Evolutionary conservation across 2,329 filamentous ascomycete genomes (phyloP).

Genomic region (Apiospora koreana): DNA sequence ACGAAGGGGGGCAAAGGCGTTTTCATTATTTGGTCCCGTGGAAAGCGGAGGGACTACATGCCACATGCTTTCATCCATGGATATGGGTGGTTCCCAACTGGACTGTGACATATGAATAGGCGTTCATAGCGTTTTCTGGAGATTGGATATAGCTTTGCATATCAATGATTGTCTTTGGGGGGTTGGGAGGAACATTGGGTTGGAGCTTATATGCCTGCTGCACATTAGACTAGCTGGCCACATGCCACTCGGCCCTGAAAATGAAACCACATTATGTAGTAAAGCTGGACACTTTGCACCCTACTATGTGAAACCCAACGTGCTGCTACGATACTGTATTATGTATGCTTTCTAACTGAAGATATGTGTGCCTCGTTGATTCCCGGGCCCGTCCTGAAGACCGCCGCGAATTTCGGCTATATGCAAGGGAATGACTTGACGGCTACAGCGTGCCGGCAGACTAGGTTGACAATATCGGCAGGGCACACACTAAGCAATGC

Average conservation of each 20-base stretch:
- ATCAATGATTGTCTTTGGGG: not conserved
- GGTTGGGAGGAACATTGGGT: not conserved
- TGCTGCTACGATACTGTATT: not conserved
- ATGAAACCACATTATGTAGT: slow-evolving; percentile 1
- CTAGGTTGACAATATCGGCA: not conserved
- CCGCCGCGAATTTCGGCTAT: not conserved
- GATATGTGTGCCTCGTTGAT: not conserved
- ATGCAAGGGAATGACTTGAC: not conserved
- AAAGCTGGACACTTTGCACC: not conserved
- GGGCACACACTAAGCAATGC: not conserved
- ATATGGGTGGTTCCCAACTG: not conserved
- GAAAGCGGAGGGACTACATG: slow-evolving; percentile 5
- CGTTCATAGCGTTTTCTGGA: slow-evolving; percentile 3
- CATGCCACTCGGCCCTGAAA: slow-evolving; percentile 2
- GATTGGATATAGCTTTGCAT: slow-evolving; percentile 9
- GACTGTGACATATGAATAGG: slow-evolving; percentile 7
- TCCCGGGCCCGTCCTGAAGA: not conserved
- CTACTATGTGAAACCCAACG: not conserved
- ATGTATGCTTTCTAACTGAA: not conserved
- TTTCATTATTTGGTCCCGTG: slow-evolving; percentile 4
- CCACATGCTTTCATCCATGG: slow-evolving; percentile 3
- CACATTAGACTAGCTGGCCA: slow-evolving; percentile 7
- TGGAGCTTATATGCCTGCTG: not conserved
- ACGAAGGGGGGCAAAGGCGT: slow-evolving; percentile 4
- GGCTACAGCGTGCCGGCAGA: not conserved